phyloP scores from a whole-genome alignment of 768 basidiomycete species.

The Naganishia randhawae region DNA sequence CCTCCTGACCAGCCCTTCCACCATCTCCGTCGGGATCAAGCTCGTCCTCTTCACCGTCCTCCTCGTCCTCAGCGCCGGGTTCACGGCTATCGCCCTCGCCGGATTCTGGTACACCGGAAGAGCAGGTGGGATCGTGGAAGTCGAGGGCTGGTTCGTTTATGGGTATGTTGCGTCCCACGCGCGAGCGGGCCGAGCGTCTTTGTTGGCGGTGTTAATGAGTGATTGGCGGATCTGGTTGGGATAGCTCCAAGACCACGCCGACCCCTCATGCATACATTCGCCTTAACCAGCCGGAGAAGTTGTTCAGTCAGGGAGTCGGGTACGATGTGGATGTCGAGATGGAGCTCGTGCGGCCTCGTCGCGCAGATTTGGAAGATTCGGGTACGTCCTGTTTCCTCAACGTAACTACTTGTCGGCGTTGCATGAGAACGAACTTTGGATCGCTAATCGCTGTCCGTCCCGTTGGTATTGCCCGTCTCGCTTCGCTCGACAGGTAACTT shows the following conservation, averaged over 20 bases:
- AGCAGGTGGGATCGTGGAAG: constrained; percentile 40
- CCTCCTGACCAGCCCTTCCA: constrained; percentile 41
- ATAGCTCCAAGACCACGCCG: constrained; percentile 41
- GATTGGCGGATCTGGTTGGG: not conserved
- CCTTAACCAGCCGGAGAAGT: constrained; percentile 30
- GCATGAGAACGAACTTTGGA: too few species aligned
- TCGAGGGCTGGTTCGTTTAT: constrained; percentile 49
- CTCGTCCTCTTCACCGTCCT: constrained; percentile 38
- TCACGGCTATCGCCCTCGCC: constrained; percentile 43
- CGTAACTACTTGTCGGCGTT: too few species aligned
- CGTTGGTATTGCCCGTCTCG: not conserved
- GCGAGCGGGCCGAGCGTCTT: too few species aligned
- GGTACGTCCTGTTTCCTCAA: constrained; percentile 14
- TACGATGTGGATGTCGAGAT: constrained; percentile 49
- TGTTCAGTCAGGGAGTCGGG: constrained; percentile 42
- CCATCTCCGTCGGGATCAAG: constrained; percentile 42
- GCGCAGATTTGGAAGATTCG: not conserved
- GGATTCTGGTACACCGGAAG: constrained; percentile 48
- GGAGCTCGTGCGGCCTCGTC: constrained; percentile 44
- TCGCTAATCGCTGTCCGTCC: too few species aligned
- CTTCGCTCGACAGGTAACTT: constrained; percentile 42
- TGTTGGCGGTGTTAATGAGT: not conserved
- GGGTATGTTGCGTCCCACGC: constrained; percentile 37
- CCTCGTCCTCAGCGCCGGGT: constrained; percentile 36
- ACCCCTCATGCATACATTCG: constrained; percentile 42